Evolutionary conservation across 495 filamentous ascomycete species (phyloP).

Genomic region (Podospora sp.): DNA sequence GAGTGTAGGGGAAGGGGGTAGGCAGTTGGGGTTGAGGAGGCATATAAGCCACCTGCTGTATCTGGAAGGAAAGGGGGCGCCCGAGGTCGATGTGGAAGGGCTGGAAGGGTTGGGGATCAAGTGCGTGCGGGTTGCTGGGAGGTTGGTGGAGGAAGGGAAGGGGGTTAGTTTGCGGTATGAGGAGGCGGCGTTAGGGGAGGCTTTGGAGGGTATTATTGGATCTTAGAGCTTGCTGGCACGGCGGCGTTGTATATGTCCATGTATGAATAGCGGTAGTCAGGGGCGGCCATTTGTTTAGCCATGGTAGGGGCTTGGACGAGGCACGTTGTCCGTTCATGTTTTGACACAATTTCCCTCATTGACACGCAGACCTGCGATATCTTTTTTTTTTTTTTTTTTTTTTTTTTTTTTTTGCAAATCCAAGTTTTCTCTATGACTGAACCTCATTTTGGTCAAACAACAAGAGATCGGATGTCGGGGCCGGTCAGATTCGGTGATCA

Average conservation of each 20-base stretch:
- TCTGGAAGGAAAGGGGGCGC: conserved; percentile 64
- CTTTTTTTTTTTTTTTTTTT: not conserved
- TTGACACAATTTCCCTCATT: too few relatives aligned
- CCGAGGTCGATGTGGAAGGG: conserved; percentile 66
- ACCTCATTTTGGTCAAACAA: not conserved
- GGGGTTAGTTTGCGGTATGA: conserved; percentile 70
- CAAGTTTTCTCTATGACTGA: not conserved
- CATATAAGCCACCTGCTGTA: conserved; percentile 89
- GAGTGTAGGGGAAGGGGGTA: conserved; percentile 49
- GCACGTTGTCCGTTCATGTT: too few relatives aligned
- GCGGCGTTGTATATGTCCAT: too few relatives aligned
- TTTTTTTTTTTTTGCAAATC: too few relatives aligned
- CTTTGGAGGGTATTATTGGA: conserved; percentile 74
- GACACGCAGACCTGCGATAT: too few relatives aligned
- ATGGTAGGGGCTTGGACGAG: too few relatives aligned
- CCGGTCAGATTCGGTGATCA: not conserved
- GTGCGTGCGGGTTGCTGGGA: conserved; percentile 73
- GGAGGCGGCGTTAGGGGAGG: conserved; percentile 69
- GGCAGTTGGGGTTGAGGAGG: conserved; percentile 33
- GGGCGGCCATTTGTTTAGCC: too few relatives aligned
- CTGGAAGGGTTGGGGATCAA: conserved; percentile 72
- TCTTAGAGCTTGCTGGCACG: conserved; percentile 30
- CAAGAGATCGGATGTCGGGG: not conserved
- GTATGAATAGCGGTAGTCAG: too few relatives aligned
- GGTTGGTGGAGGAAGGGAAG: conserved; percentile 51